Evolutionary conservation across 2,329 filamentous ascomycete species (phyloP).

Genomic region (Trichophyton rubrum): DNA sequence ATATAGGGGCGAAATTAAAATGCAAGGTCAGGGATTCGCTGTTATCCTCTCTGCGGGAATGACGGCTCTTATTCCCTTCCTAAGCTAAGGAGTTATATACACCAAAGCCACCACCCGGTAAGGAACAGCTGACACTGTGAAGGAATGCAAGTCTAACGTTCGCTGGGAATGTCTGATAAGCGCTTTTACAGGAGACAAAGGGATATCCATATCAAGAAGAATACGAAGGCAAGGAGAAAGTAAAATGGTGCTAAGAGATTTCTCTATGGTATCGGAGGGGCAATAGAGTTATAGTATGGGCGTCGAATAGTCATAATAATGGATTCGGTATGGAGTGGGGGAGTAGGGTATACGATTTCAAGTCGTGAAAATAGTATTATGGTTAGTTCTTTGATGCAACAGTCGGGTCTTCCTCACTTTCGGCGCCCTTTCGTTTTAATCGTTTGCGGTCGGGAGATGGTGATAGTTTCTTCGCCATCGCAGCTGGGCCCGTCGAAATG

Average conservation of each 20-base stretch:
- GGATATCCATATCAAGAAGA: background rate
- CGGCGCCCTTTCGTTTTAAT: slow-evolving; percentile 24
- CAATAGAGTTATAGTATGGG: background rate
- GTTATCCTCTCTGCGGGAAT: background rate
- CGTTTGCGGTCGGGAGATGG: slow-evolving; percentile 20
- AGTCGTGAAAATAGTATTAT: background rate
- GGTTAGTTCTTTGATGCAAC: background rate
- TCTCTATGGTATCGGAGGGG: background rate
- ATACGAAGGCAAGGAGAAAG: background rate
- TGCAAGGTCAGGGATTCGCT: too few species aligned
- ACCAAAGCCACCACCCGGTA: background rate
- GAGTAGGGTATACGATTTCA: background rate
- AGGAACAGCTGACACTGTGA: background rate
- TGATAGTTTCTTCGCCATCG: background rate
- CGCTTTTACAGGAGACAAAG: background rate
- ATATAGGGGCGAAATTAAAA: too few species aligned
- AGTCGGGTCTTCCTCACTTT: slow-evolving; percentile 6
- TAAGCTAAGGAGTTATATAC: background rate
- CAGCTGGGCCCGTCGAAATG: slow-evolving; percentile 9
- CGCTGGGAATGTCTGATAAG: background rate
- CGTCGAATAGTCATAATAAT: background rate
- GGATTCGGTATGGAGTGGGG: background rate
- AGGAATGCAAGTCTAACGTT: background rate
- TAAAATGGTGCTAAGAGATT: background rate
- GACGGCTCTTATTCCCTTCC: background rate